phyloP scores from a whole-genome alignment of 371 early-diverging fungal genomes.

The Thermomucor indicae-seudaticae region DNA sequence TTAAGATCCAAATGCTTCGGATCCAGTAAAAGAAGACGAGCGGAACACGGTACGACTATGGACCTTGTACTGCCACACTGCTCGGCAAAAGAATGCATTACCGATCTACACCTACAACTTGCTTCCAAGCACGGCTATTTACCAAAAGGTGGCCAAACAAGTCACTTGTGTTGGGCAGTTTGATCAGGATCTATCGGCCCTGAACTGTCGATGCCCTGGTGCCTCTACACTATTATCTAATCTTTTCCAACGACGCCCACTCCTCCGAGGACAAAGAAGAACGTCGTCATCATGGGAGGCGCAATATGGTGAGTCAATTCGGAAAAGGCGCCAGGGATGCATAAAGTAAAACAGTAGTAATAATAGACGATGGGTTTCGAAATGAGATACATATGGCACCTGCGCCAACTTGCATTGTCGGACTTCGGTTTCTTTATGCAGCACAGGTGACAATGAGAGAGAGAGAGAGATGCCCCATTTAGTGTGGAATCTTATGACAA shows the following conservation, averaged over 20 bases:
- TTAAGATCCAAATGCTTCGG: conserved; percentile 39
- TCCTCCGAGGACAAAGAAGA: conserved; percentile 54
- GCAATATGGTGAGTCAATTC: conserved; percentile 61
- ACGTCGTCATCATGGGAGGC: conserved; percentile 76
- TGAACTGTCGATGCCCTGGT: conserved; percentile 66
- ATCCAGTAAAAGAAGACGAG: conserved; percentile 51
- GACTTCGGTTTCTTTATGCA: conserved; percentile 52
- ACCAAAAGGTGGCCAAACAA: conserved; percentile 62
- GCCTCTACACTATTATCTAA: conserved; percentile 67
- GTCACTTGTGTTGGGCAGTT: conserved; percentile 69
- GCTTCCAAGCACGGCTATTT: conserved; percentile 62
- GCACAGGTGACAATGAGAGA: conserved; percentile 48
- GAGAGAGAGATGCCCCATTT: background rate
- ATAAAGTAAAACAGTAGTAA: background rate
- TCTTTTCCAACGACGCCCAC: conserved; percentile 58
- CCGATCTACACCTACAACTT: conserved; percentile 68
- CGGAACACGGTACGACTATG: conserved; percentile 60
- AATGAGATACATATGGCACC: conserved; percentile 63
- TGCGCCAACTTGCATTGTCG: conserved; percentile 53
- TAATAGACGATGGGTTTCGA: conserved; percentile 59
- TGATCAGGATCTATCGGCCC: conserved; percentile 65
- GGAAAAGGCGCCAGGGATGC: background rate
- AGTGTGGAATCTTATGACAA: background rate
- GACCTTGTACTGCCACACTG: conserved; percentile 56
- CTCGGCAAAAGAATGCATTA: conserved; percentile 36